Evolutionary conservation across 1,284 basidiomycete species (phyloP), one percentile per base, ranked within the genome.

Genomic region (Meripilus lineatus): DNA sequence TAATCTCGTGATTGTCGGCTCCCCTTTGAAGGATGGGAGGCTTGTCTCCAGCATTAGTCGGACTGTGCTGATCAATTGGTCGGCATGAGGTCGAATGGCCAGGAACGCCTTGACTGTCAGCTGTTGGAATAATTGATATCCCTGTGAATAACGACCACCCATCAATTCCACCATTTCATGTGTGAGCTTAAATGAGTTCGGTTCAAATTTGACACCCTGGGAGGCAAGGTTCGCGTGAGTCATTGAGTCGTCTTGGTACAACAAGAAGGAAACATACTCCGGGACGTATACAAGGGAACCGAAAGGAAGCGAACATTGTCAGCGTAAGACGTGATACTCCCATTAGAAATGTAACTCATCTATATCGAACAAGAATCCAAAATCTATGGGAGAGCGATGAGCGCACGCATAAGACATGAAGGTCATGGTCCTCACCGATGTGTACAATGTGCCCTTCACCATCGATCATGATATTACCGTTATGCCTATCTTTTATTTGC

Each of bases 401-500:
- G 23, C 18, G 32, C 4, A 22, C 20, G 28, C 36, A 8, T 3
- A 32, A 5, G 11, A n/a, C n/a, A n/a, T n/a, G n/a, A n/a, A 37
- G 35, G 8, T 13, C 5, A 13, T 40, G 18, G n/a, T 7, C 64
- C 79, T 42, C 50, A 90, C 89, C 92, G 52, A 98, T 84, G 61
- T 99, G 95, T 3, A 97, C 80, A 49, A 99, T 90, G 60, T 97
- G 93, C 0, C 95, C 95, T 49, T 94, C 89, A 5, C 89, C 92
- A 58, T 97, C 93, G 48, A 99, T 95, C 94, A 99, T 96, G 58
- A 98, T 98, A 63, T 99, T 99, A 17, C 95, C 95, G 59, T 98
- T 98, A 66, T 99, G 95, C 28, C 95, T 72, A 63, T 99, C 96
- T 67, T 96, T 95, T 67, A 98, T 93, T 65, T 99, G 95, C 32